Evolutionary conservation across 2,329 filamentous ascomycete species (phyloP).

Genomic region (Cryoendolithus antarcticus): DNA sequence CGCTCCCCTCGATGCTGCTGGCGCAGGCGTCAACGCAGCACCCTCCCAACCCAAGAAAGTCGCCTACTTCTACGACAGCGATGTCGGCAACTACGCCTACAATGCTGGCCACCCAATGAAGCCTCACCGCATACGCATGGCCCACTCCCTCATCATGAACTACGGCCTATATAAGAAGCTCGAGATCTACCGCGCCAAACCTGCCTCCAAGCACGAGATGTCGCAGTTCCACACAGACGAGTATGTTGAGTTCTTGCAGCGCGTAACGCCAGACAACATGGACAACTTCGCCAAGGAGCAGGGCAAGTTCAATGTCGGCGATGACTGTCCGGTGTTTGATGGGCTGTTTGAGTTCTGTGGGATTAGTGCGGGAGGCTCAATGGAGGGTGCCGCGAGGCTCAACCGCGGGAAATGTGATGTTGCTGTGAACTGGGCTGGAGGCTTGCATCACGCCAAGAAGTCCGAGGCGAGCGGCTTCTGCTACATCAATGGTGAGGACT

Average conservation of each 20-base stretch:
- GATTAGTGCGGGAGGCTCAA: conserved; percentile 56
- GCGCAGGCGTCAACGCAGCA: conserved; percentile 35
- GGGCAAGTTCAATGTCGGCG: conserved; percentile 60
- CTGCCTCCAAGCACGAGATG: conserved; percentile 55
- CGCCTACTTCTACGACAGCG: conserved; percentile 96
- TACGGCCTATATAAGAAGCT: conserved; percentile 63
- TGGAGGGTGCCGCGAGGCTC: conserved; percentile 57
- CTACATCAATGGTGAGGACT: conserved; percentile 32
- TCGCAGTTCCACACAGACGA: conserved; percentile 63
- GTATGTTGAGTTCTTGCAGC: conserved; percentile 61
- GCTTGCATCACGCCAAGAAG: conserved; percentile 38
- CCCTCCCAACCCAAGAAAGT: conserved; percentile 60
- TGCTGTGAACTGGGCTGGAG: conserved; percentile 42
- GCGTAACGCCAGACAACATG: conserved; percentile 98
- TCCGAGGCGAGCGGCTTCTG: conserved; percentile 36
- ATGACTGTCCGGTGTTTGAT: conserved; percentile 53
- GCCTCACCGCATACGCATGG: conserved; percentile 56
- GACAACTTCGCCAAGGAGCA: conserved; percentile 85
- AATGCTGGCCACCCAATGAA: conserved; percentile 62
- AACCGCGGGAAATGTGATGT: conserved; percentile 58
- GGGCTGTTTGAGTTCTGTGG: conserved; percentile 60
- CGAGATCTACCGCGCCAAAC: conserved; percentile 46
- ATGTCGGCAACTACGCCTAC: conserved; percentile 97
- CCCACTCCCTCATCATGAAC: conserved; percentile 54
- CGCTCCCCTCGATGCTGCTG: conserved; percentile 40